Evolutionary conservation across 805 yeast genomes (phyloP), one percentile per base, ranked within the genome.

Genomic region (Saccharomycopsis capsularis): DNA sequence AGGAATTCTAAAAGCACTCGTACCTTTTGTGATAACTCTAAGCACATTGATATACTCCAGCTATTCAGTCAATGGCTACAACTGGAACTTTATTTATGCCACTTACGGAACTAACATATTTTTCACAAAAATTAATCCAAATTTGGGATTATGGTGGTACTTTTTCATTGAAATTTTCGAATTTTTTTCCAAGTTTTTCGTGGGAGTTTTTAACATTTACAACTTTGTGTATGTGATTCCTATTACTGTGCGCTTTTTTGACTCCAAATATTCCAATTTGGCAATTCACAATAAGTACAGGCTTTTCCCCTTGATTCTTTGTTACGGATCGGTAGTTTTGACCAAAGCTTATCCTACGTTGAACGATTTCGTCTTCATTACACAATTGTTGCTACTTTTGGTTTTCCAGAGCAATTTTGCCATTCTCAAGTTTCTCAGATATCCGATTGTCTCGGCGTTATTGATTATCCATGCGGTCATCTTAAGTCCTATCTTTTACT

Each of bases 121-220:
- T 22, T 82, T 86, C 58, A 73, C 73, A 35, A 90, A 87, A 55
- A 78, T 89, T 53, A 73, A 81, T 3, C 99, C 99, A 24, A 93
- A 93, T 65, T 64, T 93, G 56, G 99, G 99, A 0, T 69, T 93
- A 19, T 93, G 99, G 99, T 93, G 99, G 99, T 93, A 93, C 68
- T 81, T 90, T 59, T 93, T 93, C 70, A 85, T 91, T 38, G 99
- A 93, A 65, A 85, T 93, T 79, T 93, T 93, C 66, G 93, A 84
- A 48, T 85, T 81, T 61, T 93, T 91, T 71, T 75, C 82, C 25
- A 80, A 86, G 19, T 89, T 93, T 60, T 93, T 85, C 70, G 68
- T 82, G 36, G 81, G 88, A 9, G 82, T 89, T 19, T 93, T 90
- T 78, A 90, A 89, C 59, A 59, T 90, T 41, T 88, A 81, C 65